Evolutionary conservation across 2,329 filamentous ascomycete genomes (phyloP).

Genomic region (Mariannaea sp.): DNA sequence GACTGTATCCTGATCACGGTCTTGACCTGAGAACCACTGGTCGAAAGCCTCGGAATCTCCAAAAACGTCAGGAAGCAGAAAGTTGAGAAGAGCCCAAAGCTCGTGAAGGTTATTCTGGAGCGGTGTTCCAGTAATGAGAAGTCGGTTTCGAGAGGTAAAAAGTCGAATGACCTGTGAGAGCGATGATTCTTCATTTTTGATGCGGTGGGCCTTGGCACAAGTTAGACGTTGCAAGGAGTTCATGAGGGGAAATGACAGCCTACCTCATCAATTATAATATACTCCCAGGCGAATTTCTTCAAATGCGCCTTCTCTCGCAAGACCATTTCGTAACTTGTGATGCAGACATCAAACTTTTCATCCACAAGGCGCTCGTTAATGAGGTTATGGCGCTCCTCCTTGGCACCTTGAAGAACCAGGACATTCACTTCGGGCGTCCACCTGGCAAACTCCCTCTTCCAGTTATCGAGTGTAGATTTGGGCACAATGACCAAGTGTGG

Average conservation of each 20-base stretch:
- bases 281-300: constrained; percentile 99
- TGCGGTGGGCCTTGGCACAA: constrained; percentile 71
- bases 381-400: constrained; percentile 86
- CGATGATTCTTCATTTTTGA: constrained; percentile 99
- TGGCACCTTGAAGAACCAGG: constrained; percentile 89
- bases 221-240: constrained; percentile 24
- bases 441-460: constrained; percentile 89
- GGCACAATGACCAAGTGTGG: constrained; percentile 92
- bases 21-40: constrained; percentile 94
- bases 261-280: constrained; percentile 95
- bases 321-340: constrained; percentile 99
- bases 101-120: constrained; percentile 98
- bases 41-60: constrained; percentile 96
- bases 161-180: constrained; percentile 94
- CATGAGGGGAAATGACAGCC: background rate
- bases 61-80: constrained; percentile 96
- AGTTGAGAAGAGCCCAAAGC: constrained; percentile 96
- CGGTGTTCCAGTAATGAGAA: constrained; percentile 95
- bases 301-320: constrained; percentile 91
- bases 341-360: constrained; percentile 95
- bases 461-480: constrained; percentile 98
- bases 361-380: constrained; percentile 92
- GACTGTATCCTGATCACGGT: constrained; percentile 89
- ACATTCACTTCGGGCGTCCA: constrained; percentile 98
- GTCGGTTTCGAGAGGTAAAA: constrained; percentile 92